A percentile compares a stretch with the other conserved stretches of the same genome.
phyloP scores from a whole-genome alignment of 2,329 filamentous ascomycete genomes.

The Curvularia hawaiiensis region DNA sequence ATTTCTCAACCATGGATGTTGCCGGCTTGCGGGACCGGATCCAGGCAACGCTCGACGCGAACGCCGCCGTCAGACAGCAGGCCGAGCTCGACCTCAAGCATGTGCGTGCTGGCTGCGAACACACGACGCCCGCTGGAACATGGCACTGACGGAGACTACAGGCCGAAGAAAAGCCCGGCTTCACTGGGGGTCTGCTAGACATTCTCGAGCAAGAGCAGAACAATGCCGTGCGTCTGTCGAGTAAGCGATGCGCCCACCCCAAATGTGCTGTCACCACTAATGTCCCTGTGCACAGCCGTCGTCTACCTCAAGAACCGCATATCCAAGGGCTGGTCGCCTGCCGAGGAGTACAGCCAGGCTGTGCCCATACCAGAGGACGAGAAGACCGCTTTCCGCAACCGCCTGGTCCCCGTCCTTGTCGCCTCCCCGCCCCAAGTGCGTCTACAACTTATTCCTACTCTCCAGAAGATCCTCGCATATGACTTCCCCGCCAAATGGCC shows the following conservation, averaged over 20 bases:
- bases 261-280: conserved; percentile 27
- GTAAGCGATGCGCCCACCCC: conserved; percentile 58
- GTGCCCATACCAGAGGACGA: conserved; percentile 85
- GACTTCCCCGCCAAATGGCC: conserved; percentile 97
- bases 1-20: conserved; percentile 68
- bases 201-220: conserved; percentile 90
- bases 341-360: conserved; percentile 74
- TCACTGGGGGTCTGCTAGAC: conserved; percentile 87
- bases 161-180: conserved; percentile 90
- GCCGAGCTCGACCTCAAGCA: conserved; percentile 83
- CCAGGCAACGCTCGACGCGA: conserved; percentile 73
- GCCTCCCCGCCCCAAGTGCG: conserved; percentile 80
- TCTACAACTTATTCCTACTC: conserved; percentile 89
- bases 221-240: conserved; percentile 80
- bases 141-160: conserved; percentile 50
- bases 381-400: conserved; percentile 83
- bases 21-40: conserved; percentile 77
- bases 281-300: conserved; percentile 66
- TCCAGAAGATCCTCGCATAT: conserved; percentile 94
- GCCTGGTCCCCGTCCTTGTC: conserved; percentile 87
- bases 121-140: conserved; percentile 13
- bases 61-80: conserved; percentile 75
- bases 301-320: conserved; percentile 99
- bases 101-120: conserved; percentile 57
- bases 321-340: conserved; percentile 84